A percentile compares a stretch with the other conserved stretches of the same genome.
Evolutionary conservation across 2,329 filamentous ascomycete species (phyloP).

Genomic region (Aspergillus chevalieri): DNA sequence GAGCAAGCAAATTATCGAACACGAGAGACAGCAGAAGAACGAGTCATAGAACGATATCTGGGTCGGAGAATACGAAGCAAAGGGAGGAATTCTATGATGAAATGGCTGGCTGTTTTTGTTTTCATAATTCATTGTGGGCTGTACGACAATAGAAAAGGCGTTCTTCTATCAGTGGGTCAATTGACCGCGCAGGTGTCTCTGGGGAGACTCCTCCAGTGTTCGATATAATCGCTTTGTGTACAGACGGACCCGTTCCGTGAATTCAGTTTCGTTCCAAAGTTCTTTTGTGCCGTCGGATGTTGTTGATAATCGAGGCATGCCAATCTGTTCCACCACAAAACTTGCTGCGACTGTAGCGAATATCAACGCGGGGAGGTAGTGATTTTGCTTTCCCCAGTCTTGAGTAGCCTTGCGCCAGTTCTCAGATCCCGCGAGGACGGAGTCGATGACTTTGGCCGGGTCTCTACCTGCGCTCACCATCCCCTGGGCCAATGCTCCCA

Average conservation of each 20-base stretch:
- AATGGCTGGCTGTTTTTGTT: slow-evolving; percentile 22
- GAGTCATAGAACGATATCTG: slow-evolving; percentile 25
- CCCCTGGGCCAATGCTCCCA: slow-evolving; percentile 57
- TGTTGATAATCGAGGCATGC: slow-evolving; percentile 55
- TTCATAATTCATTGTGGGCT: slow-evolving; percentile 29
- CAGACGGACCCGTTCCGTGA: slow-evolving; percentile 39
- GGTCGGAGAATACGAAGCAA: slow-evolving; percentile 1
- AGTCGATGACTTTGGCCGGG: slow-evolving; percentile 25
- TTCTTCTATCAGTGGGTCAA: slow-evolving; percentile 29
- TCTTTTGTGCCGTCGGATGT: slow-evolving; percentile 27
- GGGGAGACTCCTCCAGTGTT: slow-evolving; percentile 33
- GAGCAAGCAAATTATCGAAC: slow-evolving; percentile 65
- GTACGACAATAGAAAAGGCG: slow-evolving; percentile 34
- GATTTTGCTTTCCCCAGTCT: slow-evolving; percentile 43
- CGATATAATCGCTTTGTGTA: slow-evolving; percentile 38
- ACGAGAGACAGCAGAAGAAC: slow-evolving; percentile 50
- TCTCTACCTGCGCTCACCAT: slow-evolving; percentile 40
- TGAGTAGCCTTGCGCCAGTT: slow-evolving; percentile 41
- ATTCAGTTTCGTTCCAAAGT: slow-evolving; percentile 41
- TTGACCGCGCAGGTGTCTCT: slow-evolving; percentile 31
- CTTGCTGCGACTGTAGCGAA: slow-evolving; percentile 81
- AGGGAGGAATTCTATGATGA: slow-evolving; percentile 14
- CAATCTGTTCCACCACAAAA: slow-evolving; percentile 91
- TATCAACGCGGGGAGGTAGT: slow-evolving; percentile 60
- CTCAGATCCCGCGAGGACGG: slow-evolving; percentile 44